A percentile compares a stretch with the other conserved stretches of the same genome.
phyloP scores from a whole-genome alignment of 805 yeast species.

The Ogataea pignaliae region DNA sequence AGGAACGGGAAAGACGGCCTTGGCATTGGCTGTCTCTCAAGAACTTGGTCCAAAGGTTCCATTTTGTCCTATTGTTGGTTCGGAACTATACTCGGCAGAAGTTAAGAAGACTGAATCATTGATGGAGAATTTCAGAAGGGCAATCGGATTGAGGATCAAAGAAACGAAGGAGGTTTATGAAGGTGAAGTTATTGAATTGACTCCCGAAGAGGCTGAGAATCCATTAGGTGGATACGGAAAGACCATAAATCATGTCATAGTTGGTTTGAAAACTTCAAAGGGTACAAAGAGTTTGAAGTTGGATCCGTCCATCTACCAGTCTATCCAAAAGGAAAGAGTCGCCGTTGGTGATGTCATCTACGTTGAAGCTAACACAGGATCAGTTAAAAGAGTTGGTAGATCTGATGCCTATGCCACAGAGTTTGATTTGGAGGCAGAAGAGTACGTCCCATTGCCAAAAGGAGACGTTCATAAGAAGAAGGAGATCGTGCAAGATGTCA shows the following conservation, averaged over 20 bases:
- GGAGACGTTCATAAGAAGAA: slow-evolving; percentile 96
- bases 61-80: slow-evolving; percentile 91
- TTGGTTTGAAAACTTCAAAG: slow-evolving; percentile 95
- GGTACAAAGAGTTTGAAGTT: slow-evolving; percentile 95
- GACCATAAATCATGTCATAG: slow-evolving; percentile 70
- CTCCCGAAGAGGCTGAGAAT: slow-evolving; percentile 79
- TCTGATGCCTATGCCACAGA: slow-evolving; percentile 95
- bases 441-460: slow-evolving; percentile 97
- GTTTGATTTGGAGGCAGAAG: slow-evolving; percentile 97
- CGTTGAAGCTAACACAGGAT: slow-evolving; percentile 93
- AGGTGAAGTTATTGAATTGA: slow-evolving; percentile 97
- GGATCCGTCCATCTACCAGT: slow-evolving; percentile 97
- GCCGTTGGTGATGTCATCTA: slow-evolving; percentile 96
- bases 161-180: slow-evolving; percentile 97
- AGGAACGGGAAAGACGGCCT: slow-evolving; percentile 97
- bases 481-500: slow-evolving; percentile 96
- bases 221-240: slow-evolving; percentile 88
- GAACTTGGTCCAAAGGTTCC: slow-evolving; percentile 78
- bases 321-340: slow-evolving; percentile 90
- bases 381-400: slow-evolving; percentile 90
- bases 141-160: slow-evolving; percentile 91
- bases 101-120: slow-evolving; percentile 93
- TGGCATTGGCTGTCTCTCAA: slow-evolving; percentile 89
- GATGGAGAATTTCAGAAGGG: slow-evolving; percentile 93
- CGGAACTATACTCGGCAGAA: slow-evolving; percentile 89